Evolutionary conservation across 176 grass and related monocot genomes (phyloP), one percentile per base, ranked within the genome.

Genomic region (Bonia amplexicaulis): DNA sequence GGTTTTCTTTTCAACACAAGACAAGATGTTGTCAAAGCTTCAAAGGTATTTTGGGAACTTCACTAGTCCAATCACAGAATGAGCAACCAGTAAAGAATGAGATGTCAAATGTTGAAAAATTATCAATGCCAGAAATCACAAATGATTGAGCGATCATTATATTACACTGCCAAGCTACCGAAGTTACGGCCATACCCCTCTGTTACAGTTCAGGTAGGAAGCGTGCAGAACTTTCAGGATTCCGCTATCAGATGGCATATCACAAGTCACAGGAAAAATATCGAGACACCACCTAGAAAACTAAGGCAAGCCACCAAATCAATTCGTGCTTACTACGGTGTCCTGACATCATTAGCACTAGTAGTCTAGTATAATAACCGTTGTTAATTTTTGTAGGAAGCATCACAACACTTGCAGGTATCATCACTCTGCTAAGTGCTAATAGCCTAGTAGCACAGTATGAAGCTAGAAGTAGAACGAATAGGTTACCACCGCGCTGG

Each of bases 401-500:
- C 27, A 20, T 65, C 65, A 25, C 29, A 44, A 3, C 2, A 10
- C 2, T 33, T 23, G 19, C 48, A 85, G 37, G 25, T 71, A 51
- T 5, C 31, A 77, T 59, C 60, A 27, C 16, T 39, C 19, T 23
- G 25, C 52, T 20, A 19, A 53, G 47, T 58, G 6, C 9, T 57
- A 47, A 12, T 5, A 37, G 35, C 35, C 35, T 47, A 44, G 25
- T 31, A 74, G 14, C 16, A 2, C 47, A 19, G 16, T 2, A 37
- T 22, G 17, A 37, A 57, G 27, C 51, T 55, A 76, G 9, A 14
- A 54, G 14, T 60, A 49, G 16, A 10, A 23, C 45, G 10, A 37
- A 54, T 27, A 46, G 55, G 9, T 86, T 91, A 98, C 96, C 88
- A 99, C 96, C n/a, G 93, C 88, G 64, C 87, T 81, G 23, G 96